Evolutionary conservation across 2,329 filamentous ascomycete genomes (phyloP), one percentile per base, ranked within the genome.

Genomic region (Coniella lustricola): DNA sequence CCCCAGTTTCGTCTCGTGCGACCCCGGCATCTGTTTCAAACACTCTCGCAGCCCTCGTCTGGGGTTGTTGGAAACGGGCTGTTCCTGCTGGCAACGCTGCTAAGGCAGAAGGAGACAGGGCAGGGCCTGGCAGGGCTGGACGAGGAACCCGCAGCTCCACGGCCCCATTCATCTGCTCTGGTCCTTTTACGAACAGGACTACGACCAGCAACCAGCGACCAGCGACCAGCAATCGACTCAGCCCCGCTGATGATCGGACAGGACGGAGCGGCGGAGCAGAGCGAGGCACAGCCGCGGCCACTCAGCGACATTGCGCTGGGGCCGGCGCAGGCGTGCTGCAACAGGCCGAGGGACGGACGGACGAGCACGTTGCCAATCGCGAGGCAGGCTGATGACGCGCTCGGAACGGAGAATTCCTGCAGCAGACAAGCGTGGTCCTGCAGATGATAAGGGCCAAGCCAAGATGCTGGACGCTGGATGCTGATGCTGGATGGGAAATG

Each of bases 11-110:
- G 49, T 51, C 49, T 51, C 49, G 48, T 48, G 18, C 42, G 18
- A 31, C 31, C 39, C 40, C 45, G 45, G 49, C 49, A 34, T 10
- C 48, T 49, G 49, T 51, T 51, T 51, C 49, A 48, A 46, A 46
- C 44, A 46, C 33, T 40, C 14, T 22, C 22, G 40, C 40, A 41
- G 36, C 40, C 33, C 34, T 41, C 37, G 16, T 25, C 29, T 31
- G 32, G 39, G 16, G 29, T 42, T 29, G 25, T 32, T 5, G 5
- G 25, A 29, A 29, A 10, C 25, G 25, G 25, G 25, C 25, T 29
- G 25, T 29, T 29, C 25, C 10, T 29, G 25, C 10, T 29, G 25
- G 25, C 25, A 5, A n/a, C n/a, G n/a, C n/a, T n/a, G n/a, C n/a
- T n/a, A n/a, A n/a, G n/a, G n/a, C n/a, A n/a, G n/a, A n/a, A n/a